A percentile compares a stretch with the other conserved stretches of the same genome.
Evolutionary conservation across 192 early-diverging fungal genomes (phyloP).

Genomic region (Helicostylum pulchrum): DNA sequence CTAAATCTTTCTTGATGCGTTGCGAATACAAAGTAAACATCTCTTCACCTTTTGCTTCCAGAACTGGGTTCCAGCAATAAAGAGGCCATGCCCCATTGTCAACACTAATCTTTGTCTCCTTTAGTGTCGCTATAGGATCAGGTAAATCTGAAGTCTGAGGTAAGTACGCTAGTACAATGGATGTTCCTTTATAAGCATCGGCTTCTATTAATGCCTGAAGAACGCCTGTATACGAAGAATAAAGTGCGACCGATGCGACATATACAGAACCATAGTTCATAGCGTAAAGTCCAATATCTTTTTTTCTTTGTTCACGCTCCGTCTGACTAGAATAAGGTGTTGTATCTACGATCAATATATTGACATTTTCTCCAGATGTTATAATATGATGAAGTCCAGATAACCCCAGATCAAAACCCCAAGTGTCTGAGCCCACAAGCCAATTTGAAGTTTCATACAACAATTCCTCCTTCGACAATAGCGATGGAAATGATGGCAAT

Average conservation of each 20-base stretch:
- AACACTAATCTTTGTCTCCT: slow-evolving; percentile 85
- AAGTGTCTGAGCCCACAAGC: slow-evolving; percentile 83
- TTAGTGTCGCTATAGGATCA: slow-evolving; percentile 70
- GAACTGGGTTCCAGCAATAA: slow-evolving; percentile 87
- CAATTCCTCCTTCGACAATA: slow-evolving; percentile 14
- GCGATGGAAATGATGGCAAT: background rate
- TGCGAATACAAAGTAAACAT: slow-evolving; percentile 69
- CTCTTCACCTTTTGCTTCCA: slow-evolving; percentile 52
- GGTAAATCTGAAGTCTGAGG: slow-evolving; percentile 55
- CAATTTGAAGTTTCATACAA: slow-evolving; percentile 72
- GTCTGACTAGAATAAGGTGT: slow-evolving; percentile 64
- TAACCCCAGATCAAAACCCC: slow-evolving; percentile 82
- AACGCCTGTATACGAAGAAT: slow-evolving; percentile 84
- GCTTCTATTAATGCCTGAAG: slow-evolving; percentile 85
- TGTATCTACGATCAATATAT: slow-evolving; percentile 88
- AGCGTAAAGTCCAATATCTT: slow-evolving; percentile 92
- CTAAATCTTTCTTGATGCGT: slow-evolving; percentile 70
- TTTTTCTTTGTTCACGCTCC: slow-evolving; percentile 67
- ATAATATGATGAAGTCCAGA: slow-evolving; percentile 90
- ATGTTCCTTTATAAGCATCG: slow-evolving; percentile 82
- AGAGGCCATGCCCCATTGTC: slow-evolving; percentile 90
- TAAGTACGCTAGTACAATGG: slow-evolving; percentile 84
- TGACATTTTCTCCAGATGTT: slow-evolving; percentile 77
- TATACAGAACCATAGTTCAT: slow-evolving; percentile 91
- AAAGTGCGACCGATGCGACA: slow-evolving; percentile 87